Percentiles rank a stretch among this genome's conserved stretches.
These are phyloP conservation scores for Sporothrix brunneoviolacea DNA, from an alignment of 2,329 filamentous ascomycete genomes.

Conservation along the genomic window DNA sequence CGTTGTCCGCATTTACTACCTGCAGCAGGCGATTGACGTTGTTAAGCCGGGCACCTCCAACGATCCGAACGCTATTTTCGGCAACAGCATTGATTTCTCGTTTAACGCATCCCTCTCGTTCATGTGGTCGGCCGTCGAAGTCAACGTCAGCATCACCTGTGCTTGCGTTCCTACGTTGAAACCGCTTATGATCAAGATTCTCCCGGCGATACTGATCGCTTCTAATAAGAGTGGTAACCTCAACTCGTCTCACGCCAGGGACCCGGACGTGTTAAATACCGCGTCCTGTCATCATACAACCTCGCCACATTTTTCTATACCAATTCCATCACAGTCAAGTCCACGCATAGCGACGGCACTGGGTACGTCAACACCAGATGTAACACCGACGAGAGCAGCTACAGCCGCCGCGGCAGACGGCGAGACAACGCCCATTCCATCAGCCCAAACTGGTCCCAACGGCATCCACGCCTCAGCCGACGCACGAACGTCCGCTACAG, in stretches of 20 bases:
- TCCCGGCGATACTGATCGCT: slow-evolving; percentile 51
- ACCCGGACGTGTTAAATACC: neutral
- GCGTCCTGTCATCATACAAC: too few species aligned
- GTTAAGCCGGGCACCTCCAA: slow-evolving; percentile 28
- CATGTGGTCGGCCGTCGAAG: slow-evolving; percentile 92
- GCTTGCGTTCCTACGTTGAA: slow-evolving; percentile 91
- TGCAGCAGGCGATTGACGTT: slow-evolving; percentile 62
- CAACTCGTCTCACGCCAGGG: slow-evolving; percentile 16
- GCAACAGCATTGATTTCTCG: slow-evolving; percentile 46
- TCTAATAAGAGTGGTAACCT: too few species aligned
- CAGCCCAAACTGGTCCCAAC: too few species aligned
- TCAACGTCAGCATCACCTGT: slow-evolving; percentile 83
- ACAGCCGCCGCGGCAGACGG: too few species aligned
- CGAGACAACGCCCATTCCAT: too few species aligned
- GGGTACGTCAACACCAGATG: too few species aligned
- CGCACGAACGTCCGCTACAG: too few species aligned
- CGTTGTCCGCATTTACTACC: slow-evolving; percentile 81
- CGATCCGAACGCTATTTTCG: slow-evolving; percentile 40
- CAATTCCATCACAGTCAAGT: too few species aligned
- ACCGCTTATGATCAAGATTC: slow-evolving; percentile 63
- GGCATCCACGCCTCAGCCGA: too few species aligned
- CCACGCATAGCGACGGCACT: too few species aligned
- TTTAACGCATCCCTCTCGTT: slow-evolving; percentile 78
- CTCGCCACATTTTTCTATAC: too few species aligned
- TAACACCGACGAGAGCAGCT: too few species aligned